Evolutionary conservation across 305 asterid species (phyloP), one percentile per base, ranked within the genome.

Genomic region (Solanum hybrid): DNA sequence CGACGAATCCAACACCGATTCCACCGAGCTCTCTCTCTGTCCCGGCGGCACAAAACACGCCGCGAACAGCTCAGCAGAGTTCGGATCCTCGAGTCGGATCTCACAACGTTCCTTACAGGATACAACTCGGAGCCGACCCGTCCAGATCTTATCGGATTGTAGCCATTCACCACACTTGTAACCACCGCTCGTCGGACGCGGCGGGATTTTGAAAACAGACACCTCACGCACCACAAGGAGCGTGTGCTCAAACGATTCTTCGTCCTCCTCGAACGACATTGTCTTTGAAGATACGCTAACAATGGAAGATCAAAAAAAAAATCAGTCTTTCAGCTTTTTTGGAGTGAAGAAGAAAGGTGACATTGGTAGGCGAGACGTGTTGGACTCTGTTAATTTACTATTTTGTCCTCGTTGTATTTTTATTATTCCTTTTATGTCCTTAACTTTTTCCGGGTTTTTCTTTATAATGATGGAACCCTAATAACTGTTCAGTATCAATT

Each of bases 141-240:
- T 91, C 99, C 99, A 97, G 98, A 97, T 97, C 98, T 94, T 97
- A 90, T 97, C 98, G 89, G 99, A 95, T 90, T 97, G 99, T 42
- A 97, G 93, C 99, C 99, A 97, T 92, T 97, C 99, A 36, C 98
- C 99, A 93, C 99, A 96, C 94, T 96, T 97, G 95, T 94, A 97
- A 22, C 99, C 99, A 89, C 99, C 99, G 91, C 96, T 93, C 67
- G 99, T 96, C 79, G 98, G 90, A 7, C 99, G 97, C 14, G 99
- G 99, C 11, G 99, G 99, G 96, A 97, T 97, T 95, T 97, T 97
- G 96, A 46, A 96, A 0, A 97, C 96, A 89, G 95, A 94, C 10
- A 97, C 99, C 89, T 97, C 99, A 6, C 99, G 98, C 89, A 97
- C 98, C 24, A 97, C 99, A 67, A 97, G 93, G 84, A 97, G 96